phyloP scores from a whole-genome alignment of 352 stramenopile species.

The Plasmopara muralis region DNA sequence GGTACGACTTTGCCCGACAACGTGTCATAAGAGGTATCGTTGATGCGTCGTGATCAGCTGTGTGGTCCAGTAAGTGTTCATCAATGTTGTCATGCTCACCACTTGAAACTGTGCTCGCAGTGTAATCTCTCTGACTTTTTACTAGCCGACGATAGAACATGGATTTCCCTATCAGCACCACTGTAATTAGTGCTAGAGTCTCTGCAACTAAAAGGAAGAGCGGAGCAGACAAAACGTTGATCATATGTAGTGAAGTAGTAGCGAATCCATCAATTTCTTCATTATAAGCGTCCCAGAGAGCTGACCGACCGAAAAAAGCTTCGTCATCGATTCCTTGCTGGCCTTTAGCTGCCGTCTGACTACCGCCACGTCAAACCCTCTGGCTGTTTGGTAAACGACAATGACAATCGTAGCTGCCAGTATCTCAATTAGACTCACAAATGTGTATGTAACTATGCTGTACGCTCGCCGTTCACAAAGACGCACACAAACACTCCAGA shows the following conservation, averaged over 20 bases:
- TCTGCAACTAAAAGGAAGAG: conserved; percentile 29
- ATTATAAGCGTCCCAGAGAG: conserved; percentile 43
- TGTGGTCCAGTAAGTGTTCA: conserved; percentile 5
- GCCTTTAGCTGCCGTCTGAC: conserved; percentile 32
- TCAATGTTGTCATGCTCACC: conserved; percentile 18
- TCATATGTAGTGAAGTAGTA: conserved; percentile 17
- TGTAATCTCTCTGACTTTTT: conserved; percentile 3
- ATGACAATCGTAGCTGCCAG: conserved; percentile 26
- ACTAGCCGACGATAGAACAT: conserved; percentile 9
- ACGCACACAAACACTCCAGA: conserved; percentile 29
- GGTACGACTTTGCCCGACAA: conserved; percentile 21
- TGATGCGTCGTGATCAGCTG: conserved; percentile 7
- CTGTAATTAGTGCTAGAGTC: conserved; percentile 16
- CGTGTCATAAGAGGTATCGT: conserved; percentile 10
- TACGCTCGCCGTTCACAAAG: conserved; percentile 41
- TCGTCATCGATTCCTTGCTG: conserved; percentile 30
- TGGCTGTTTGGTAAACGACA: conserved; percentile 17
- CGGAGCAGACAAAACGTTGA: conserved; percentile 30
- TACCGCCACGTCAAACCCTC: conserved; percentile 22
- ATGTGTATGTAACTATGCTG: conserved; percentile 28
- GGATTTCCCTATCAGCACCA: conserved; percentile 18
- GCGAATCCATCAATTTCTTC: conserved; percentile 41
- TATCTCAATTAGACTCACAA: conserved; percentile 34
- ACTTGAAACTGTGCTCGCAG: conserved; percentile 8
- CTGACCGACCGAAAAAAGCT: conserved; percentile 27